Evolutionary conservation across 179 eudicot genomes (phyloP), one percentile per base, ranked within the genome.

Genomic region (Beta macrorhiza): DNA sequence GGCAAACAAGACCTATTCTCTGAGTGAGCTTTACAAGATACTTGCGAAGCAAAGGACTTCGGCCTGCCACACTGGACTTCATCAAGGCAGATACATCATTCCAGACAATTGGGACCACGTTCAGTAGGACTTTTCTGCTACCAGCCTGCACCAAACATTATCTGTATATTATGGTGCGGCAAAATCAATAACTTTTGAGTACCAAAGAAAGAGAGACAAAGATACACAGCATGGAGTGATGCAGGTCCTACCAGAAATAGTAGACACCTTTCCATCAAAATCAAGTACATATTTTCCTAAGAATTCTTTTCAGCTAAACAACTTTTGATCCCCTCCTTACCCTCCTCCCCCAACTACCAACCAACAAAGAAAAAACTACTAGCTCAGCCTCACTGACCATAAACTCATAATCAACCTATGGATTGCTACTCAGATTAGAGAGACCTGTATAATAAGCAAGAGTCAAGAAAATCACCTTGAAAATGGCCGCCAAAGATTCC

Each of bases 21-120:
- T 95, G 99, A 74, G 96, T 87, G 62, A 95, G 89, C 84, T 95
- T 95, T 79, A 90, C 88, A 81, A 95, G 89, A 90, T 89, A 91
- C 86, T 95, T 95, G 82, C 99, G 95, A 67, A 95, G 97, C 85
- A 95, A 84, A 81, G 99, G 89, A 85, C 99, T 95, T 68, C 93
- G 91, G 67, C 89, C 87, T 56, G 99, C 95, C 59, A 80, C 84
- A 78, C 77, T 82, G 61, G 98, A 93, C 84, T 88, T 92, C 87
- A 90, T 92, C 81, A 95, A 82, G 49, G 80, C 81, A 71, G 94
- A 93, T 78, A 91, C 86, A 82, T 92, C 98, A 87, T 85, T 90
- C 99, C 98, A 95, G 56, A 91, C 79, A 80, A 85, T 71, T 76
- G 95, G 86, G 80, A 89, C 89, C 86, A 93, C 89, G 56, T 87